Base-by-base conservation (phyloP, 2,329 filamentous ascomycete species). In the Penicillium sp. region DNA sequence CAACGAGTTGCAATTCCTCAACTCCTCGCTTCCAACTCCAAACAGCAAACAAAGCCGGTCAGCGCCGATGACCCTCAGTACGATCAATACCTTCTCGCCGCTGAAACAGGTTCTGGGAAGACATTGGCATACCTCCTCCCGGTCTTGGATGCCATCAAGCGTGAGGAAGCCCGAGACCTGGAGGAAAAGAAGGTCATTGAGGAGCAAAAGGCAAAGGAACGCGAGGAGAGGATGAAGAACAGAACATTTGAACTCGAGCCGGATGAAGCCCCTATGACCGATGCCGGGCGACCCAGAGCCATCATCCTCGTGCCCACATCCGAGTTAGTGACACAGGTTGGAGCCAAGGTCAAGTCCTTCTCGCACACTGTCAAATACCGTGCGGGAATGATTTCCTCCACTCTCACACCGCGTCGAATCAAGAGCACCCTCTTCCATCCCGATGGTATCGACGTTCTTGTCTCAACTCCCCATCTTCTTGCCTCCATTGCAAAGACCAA, bases 101-200 rank as follows among this genome's bases (percentile, higher is more conserved):
- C 94, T 9, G 94, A 99, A 78, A 99, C 94, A 0, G 94, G 94
- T 10, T 97, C 94, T 0, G 94, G 94, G 54, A 99, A 99, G 78
- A 99, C 94, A 1, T 78, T 99, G 55, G 91, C 94, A 7, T 99
- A 99, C 68, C 78, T 97, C 4, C 74, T 97, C 4, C 95, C 94
- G 0, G 82, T 87, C 13, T 79, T 99, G 46, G 86, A 99, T 72
- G 89, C 90, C 7, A 73, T 99, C 63, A 99, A 99, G 75, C 77
- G 84, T 27, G 85, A 84, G 5, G 90, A 93, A 66, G 78, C 79
- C 0, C 70, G 76, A 10, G 87, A 91, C 57, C 80, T 84, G 49
- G 78, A 82, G 2, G 84, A 85, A 54, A 81, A 86, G 59, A 76
- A 78, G 34, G 59, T 78, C 10, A 6, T 47, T 5, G 78, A 83